Evolutionary conservation across 176 grass and related monocot genomes (phyloP), one percentile per base, ranked within the genome.

Genomic region (Sorghum bicolor): DNA sequence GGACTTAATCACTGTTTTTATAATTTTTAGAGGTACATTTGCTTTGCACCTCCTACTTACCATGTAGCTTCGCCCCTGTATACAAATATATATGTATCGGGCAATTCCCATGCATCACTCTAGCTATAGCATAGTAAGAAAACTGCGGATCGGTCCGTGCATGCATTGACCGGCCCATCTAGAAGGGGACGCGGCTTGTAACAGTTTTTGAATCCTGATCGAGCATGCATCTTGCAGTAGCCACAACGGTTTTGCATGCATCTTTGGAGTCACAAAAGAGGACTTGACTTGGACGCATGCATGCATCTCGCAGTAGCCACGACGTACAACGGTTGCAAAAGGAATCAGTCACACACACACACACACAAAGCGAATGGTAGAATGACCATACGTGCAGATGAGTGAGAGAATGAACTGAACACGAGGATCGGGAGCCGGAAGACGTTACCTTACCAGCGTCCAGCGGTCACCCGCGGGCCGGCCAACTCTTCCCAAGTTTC

Each of bases 321-420:
- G 0, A 5, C n/a, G 2, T n/a, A 55, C 52, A 24, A n/a, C 55
- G 26, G 37, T 25, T 43, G 76, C 76, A 66, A 66, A 47, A 65
- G 40, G 17, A 33, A 47, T 12, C 26, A 48, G 19, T 10, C 6
- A 22, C 36, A 22, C 37, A 67, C 6, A 22, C 36, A 22, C 37
- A 67, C 3, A 40, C 66, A 45, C 31, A 79, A 80, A 20, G 76
- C 38, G 26, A 79, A 3, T n/a, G 34, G 2, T 15, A 29, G 60
- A 79, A 79, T 79, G 77, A 79, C 77, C 40, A 19, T 80, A 67
- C 76, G 22, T 20, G 16, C n/a, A 45, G 24, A 53, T 10, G 68
- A 48, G 22, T 25, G 20, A 34, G 20, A 34, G 48, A 50, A 50
- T 50, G 6, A 62, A 11, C 33, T 36, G 58, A 19, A 17, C 61